These are phyloP conservation scores for Spathaspora sp. DNA, from an alignment of 1,139 yeast genomes.

Conservation along the genomic window DNA sequence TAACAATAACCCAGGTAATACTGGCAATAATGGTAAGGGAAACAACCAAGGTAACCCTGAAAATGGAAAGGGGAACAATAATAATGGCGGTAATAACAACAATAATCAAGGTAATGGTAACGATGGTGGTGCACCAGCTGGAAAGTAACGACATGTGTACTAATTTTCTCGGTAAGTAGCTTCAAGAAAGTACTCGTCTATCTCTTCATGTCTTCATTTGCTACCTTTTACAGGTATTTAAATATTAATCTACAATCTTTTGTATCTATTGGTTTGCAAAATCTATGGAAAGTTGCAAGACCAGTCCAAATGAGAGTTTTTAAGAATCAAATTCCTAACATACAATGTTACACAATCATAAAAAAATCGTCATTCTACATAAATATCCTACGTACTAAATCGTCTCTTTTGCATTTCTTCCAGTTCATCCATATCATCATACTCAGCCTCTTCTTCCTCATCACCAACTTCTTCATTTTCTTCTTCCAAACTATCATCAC, in stretches of 20 bases:
- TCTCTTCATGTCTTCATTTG: no score
- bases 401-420: conserved; percentile 1
- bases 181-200: no score
- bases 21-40: neutral
- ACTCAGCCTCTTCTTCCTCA: conserved; percentile 15
- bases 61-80: neutral
- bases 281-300: no score
- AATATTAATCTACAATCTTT: no score
- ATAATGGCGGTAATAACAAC: neutral
- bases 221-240: no score
- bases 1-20: neutral
- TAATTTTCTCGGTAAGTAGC: no score
- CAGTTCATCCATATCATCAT: conserved; percentile 11
- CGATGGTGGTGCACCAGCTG: neutral
- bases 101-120: neutral
- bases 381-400: neutral
- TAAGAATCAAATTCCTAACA: no score
- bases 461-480: conserved; percentile 12
- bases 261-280: no score
- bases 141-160: no score
- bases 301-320: no score
- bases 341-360: no score
- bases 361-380: neutral
- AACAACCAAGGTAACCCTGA: neutral
- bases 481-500: conserved; percentile 6